These are phyloP conservation scores for Lactarius evosmus DNA, from an alignment of 768 basidiomycete species.

Conservation along the genomic window DNA sequence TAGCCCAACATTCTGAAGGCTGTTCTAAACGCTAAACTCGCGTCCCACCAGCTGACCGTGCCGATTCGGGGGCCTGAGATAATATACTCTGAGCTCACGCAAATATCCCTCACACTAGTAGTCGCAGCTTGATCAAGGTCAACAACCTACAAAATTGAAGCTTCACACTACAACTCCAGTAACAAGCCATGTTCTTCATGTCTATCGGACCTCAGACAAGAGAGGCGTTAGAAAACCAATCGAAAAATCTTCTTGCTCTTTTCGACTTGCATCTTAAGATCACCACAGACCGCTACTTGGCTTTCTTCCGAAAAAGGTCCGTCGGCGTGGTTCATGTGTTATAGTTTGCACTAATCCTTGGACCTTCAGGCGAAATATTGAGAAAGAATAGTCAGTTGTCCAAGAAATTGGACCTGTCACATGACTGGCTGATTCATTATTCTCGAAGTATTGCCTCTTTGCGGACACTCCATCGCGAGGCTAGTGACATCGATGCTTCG, in stretches of 20 bases:
- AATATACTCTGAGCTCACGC: not conserved
- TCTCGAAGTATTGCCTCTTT: slow-evolving; percentile 67
- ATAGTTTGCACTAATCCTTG: slow-evolving; percentile 19
- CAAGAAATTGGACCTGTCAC: slow-evolving; percentile 5
- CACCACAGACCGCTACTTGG: slow-evolving; percentile 71
- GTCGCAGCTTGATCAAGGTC: not conserved
- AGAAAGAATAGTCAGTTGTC: slow-evolving; percentile 72
- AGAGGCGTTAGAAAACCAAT: slow-evolving; percentile 18
- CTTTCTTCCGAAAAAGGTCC: slow-evolving; percentile 84
- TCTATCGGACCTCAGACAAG: slow-evolving; percentile 19
- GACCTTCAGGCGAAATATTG: slow-evolving; percentile 64
- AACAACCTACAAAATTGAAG: not conserved
- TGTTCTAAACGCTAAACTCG: not conserved
- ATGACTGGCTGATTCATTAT: not conserved
- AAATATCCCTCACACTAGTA: not conserved
- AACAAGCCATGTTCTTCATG: not conserved
- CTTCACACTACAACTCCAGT: not conserved
- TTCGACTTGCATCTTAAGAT: slow-evolving; percentile 71
- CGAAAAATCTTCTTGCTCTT: slow-evolving; percentile 51
- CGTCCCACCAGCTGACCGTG: too few relatives aligned
- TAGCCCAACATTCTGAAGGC: not conserved
- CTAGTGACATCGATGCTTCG: slow-evolving; percentile 62
- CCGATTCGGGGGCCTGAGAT: not conserved
- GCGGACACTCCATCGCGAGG: slow-evolving; percentile 65
- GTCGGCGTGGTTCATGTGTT: slow-evolving; percentile 27